These are phyloP conservation scores for Pseudogymnoascus sp. DNA, from an alignment of 2,329 filamentous ascomycete species.

Conservation along the genomic window DNA sequence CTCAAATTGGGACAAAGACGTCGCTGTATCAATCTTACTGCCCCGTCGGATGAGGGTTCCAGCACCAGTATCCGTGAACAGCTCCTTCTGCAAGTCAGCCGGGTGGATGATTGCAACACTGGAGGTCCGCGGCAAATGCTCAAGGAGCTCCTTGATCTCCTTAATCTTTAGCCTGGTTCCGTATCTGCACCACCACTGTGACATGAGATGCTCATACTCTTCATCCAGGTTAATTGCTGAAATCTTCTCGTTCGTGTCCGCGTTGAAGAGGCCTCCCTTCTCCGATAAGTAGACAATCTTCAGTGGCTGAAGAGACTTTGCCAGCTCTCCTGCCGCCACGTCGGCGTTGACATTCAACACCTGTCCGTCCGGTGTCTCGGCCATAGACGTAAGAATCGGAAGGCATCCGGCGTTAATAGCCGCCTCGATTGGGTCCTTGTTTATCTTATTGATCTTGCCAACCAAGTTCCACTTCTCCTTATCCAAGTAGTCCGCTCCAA, in stretches of 20 bases:
- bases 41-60: constrained; percentile 88
- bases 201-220: constrained; percentile 89
- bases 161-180: constrained; percentile 95
- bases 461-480: constrained; percentile 95
- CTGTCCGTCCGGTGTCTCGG: constrained; percentile 83
- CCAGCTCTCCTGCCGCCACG: constrained; percentile 88
- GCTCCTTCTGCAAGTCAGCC: constrained; percentile 88
- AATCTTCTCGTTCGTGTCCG: constrained; percentile 89
- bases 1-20: constrained; percentile 65
- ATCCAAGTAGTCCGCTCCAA: constrained; percentile 89
- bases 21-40: constrained; percentile 75
- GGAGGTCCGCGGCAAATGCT: constrained; percentile 80
- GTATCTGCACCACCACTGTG: constrained; percentile 89
- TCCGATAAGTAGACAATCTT: constrained; percentile 99
- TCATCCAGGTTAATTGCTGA: constrained; percentile 96
- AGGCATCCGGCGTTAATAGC: constrained; percentile 87
- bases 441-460: constrained; percentile 89
- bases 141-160: constrained; percentile 90
- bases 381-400: constrained; percentile 92
- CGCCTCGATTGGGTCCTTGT: constrained; percentile 82
- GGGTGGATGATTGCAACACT: constrained; percentile 98
- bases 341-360: constrained; percentile 97
- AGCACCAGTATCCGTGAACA: constrained; percentile 93
- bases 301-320: constrained; percentile 78
- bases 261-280: constrained; percentile 93